phyloP scores from a whole-genome alignment of 1,284 basidiomycete genomes.

The Trametes versicolor region DNA sequence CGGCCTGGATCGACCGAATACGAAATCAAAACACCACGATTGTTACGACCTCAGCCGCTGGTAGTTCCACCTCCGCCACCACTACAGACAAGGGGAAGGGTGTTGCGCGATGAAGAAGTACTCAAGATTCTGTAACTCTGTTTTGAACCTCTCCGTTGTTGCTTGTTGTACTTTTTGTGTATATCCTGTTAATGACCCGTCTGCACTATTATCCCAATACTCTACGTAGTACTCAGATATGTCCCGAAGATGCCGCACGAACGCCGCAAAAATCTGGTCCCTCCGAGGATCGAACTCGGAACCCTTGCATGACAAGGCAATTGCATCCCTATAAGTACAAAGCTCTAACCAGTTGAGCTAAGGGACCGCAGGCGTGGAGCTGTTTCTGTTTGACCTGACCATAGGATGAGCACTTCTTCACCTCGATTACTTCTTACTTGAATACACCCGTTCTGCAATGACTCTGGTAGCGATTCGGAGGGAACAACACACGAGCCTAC shows the following conservation, averaged over 20 bases:
- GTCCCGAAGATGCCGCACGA: too few relatives aligned
- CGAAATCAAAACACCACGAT: not conserved
- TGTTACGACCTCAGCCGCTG: not conserved
- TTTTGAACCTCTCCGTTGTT: not conserved
- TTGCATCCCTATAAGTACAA: constrained; percentile 58
- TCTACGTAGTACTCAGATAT: too few relatives aligned
- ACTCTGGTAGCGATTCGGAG: too few relatives aligned
- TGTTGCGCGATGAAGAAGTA: constrained; percentile 4
- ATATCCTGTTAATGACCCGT: not conserved
- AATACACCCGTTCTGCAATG: too few relatives aligned
- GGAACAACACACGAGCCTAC: too few relatives aligned
- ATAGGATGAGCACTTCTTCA: not conserved
- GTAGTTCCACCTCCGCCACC: not conserved
- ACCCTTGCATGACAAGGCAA: constrained; percentile 52
- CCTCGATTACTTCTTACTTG: too few relatives aligned
- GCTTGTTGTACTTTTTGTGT: not conserved
- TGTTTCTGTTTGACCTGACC: not conserved
- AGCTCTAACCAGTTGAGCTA: constrained; percentile 60
- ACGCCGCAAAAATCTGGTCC: constrained; percentile 53
- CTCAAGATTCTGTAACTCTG: not conserved
- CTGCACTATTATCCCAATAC: too few relatives aligned
- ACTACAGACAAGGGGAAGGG: constrained; percentile 22
- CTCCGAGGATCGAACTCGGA: constrained; percentile 60
- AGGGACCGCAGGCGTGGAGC: constrained; percentile 45
- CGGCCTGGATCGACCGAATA: constrained; percentile 38